These are phyloP conservation scores for Penicillium sp. DNA, from an alignment of 2,329 filamentous ascomycete genomes.

Conservation along the genomic window DNA sequence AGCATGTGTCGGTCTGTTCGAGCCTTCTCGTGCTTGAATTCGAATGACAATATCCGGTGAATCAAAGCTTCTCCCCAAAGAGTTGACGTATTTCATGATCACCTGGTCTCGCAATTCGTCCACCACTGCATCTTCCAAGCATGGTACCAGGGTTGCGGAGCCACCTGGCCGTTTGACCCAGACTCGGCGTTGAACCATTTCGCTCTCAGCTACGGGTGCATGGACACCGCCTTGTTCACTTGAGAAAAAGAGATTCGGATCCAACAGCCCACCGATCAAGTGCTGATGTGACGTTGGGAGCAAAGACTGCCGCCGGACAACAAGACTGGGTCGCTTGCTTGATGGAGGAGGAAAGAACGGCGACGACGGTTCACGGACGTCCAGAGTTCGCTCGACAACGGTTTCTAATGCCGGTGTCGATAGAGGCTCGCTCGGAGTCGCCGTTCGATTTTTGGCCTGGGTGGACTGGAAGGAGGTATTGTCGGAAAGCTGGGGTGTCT, in stretches of 20 bases:
- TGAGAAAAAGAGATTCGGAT: conserved; percentile 24
- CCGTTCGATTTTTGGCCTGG: conserved; percentile 16
- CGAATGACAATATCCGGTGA: conserved; percentile 82
- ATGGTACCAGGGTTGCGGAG: conserved; percentile 82
- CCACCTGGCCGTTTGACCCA: conserved; percentile 89
- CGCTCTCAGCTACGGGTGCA: conserved; percentile 21
- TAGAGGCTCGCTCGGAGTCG: conserved; percentile 19
- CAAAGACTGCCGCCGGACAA: conserved; percentile 40
- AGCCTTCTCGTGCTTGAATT: conserved; percentile 66
- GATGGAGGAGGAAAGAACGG: conserved; percentile 15
- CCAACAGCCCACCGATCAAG: conserved; percentile 36
- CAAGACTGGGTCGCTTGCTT: conserved; percentile 35
- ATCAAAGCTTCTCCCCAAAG: conserved; percentile 83
- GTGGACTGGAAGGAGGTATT: conserved; percentile 21
- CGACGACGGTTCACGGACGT: conserved; percentile 11
- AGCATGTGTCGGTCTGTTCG: conserved; percentile 43
- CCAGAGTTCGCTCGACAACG: conserved; percentile 26
- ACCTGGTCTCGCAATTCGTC: conserved; percentile 94
- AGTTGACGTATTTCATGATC: conserved; percentile 89
- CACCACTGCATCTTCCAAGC: conserved; percentile 84
- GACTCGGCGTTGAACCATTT: conserved; percentile 64
- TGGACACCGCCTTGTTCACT: conserved; percentile 22
- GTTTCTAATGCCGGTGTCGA: conserved; percentile 28
- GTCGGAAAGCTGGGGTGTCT: conserved; percentile 23
- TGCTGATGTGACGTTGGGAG: conserved; percentile 41